Percentiles rank a stretch among this genome's conserved stretches.
Conservation (phyloP, 441 rosid species). For the Dalechampia spathulata region DNA sequence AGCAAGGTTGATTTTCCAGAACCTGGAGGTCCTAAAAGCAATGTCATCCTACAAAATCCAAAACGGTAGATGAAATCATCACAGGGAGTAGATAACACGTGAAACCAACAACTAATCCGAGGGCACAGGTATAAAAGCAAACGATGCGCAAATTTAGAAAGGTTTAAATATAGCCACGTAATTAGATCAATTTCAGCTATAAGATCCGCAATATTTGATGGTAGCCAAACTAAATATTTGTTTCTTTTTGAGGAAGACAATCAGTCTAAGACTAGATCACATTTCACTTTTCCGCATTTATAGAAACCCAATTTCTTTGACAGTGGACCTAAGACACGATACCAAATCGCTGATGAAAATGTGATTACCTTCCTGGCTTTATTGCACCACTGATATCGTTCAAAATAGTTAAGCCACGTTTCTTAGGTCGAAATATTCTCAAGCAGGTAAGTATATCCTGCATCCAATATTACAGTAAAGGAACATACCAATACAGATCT, state of each 20-base stretch:
- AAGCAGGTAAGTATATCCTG: constrained; percentile 39
- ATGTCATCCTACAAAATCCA: constrained; percentile 57
- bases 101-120: constrained; percentile 10
- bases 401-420: constrained; percentile 44
- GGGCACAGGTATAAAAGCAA: no score
- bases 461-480: no score
- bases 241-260: no score
- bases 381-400: constrained; percentile 56
- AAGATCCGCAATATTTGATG: not conserved
- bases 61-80: not conserved
- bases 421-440: constrained; percentile 41
- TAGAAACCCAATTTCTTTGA: no score
- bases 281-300: no score
- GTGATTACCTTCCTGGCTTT: constrained; percentile 62
- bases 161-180: no score
- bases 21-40: constrained; percentile 93
- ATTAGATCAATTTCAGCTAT: not conserved
- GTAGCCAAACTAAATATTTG: no score
- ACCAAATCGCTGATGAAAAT: not conserved
- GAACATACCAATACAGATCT: no score
- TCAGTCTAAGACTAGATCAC: no score
- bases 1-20: constrained; percentile 90
- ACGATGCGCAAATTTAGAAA: no score
- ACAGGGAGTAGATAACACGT: not conserved
- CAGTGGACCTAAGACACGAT: no score